Percentiles rank a stretch among this genome's conserved stretches.
Evolutionary conservation across 139 green algal genomes (phyloP).

Genomic region (Closterium sp.): DNA sequence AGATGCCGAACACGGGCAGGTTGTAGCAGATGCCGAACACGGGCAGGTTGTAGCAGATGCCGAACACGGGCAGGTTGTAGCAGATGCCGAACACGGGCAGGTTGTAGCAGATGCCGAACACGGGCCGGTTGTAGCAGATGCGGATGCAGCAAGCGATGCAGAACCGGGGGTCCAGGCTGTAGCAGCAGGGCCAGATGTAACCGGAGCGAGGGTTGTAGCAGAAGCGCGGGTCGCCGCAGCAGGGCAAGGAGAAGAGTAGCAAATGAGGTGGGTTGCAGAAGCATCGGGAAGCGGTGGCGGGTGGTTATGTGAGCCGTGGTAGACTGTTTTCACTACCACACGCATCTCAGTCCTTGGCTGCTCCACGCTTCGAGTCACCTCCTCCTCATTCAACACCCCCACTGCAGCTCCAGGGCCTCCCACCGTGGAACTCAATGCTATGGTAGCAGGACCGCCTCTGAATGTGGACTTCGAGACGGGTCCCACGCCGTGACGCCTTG

Average conservation of each 20-base stretch:
- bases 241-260: not conserved
- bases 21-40: not conserved
- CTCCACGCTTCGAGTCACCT: not conserved
- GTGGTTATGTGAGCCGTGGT: not conserved
- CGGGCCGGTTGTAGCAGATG: too few relatives aligned
- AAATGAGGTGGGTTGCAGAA: not conserved
- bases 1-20: too few relatives aligned
- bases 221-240: not conserved
- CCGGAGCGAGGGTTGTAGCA: not conserved
- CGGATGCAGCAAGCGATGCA: not conserved
- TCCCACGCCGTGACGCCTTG: not conserved
- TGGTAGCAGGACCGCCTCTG: not conserved
- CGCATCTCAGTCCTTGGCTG: not conserved
- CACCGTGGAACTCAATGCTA: not conserved
- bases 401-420: not conserved
- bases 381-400: not conserved
- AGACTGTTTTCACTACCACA: not conserved
- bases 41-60: not conserved
- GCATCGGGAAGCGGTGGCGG: not conserved
- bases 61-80: not conserved
- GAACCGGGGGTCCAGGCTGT: not conserved
- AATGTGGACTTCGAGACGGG: not conserved
- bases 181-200: not conserved
- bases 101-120: too few relatives aligned
- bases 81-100: not conserved